Percentiles rank a stretch among this genome's conserved stretches.
Conservation (phyloP, 108 stramenopile species). For the Cyclotella choctawhatcheeana region DNA sequence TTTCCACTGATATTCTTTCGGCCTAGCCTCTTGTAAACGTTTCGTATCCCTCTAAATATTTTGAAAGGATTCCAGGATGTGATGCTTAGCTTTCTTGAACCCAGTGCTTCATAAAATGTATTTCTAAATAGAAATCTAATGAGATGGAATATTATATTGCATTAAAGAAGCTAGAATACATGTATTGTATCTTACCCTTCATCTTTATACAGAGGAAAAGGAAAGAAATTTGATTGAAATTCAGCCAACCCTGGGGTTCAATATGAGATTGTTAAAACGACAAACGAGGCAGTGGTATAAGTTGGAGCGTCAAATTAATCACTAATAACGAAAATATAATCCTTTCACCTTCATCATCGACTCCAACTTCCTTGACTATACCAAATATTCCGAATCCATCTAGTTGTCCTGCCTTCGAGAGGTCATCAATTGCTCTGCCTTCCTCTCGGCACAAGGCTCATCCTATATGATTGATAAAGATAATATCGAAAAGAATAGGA, state of each 20-base stretch:
- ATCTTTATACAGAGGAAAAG: constrained; percentile 57
- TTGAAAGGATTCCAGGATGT: constrained; percentile 56
- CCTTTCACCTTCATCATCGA: constrained; percentile 56
- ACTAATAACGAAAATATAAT: no score
- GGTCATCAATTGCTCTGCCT: constrained; percentile 56
- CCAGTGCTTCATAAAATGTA: constrained; percentile 60
- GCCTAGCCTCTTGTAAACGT: constrained; percentile 39
- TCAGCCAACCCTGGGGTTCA: constrained; percentile 34
- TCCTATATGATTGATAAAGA: constrained; percentile 15
- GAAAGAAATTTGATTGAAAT: constrained; percentile 58
- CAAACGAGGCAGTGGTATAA: not conserved
- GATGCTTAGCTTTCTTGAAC: constrained; percentile 43
- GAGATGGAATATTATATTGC: not conserved
- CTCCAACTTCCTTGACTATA: constrained; percentile 61
- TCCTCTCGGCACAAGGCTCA: constrained; percentile 77
- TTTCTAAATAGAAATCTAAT: constrained; percentile 2
- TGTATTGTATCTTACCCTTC: constrained; percentile 22
- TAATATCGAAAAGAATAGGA: not conserved
- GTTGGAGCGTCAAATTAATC: no score
- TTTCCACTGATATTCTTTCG: constrained; percentile 61
- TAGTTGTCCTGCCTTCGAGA: constrained; percentile 51
- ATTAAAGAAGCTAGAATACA: not conserved
- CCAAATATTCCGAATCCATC: constrained; percentile 58
- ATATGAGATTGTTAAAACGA: not conserved
- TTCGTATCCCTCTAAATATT: constrained; percentile 47